A percentile compares a stretch with the other conserved stretches of the same genome.
Evolutionary conservation across 768 basidiomycete species (phyloP).

Genomic region (Leucocoprinus sp.): DNA sequence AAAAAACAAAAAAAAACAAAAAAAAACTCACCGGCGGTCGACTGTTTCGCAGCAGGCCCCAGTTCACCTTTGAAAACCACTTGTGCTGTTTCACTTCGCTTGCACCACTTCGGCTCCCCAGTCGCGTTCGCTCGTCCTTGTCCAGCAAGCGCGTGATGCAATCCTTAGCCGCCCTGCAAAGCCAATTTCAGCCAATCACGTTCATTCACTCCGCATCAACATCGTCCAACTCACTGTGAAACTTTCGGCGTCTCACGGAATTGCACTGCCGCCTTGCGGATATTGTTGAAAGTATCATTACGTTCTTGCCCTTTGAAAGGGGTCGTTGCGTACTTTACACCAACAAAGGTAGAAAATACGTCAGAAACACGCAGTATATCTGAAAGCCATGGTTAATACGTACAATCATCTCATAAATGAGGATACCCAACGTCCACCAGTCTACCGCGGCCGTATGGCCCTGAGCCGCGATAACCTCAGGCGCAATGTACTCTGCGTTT

Average conservation of each 20-base stretch:
- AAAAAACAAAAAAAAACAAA: background rate
- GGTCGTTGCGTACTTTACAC: constrained; percentile 85
- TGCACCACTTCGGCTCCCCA: constrained; percentile 91
- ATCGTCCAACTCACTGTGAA: constrained; percentile 24
- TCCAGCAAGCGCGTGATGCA: constrained; percentile 79
- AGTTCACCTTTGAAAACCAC: constrained; percentile 95
- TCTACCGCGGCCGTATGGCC: constrained; percentile 98
- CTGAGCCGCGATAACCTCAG: constrained; percentile 94
- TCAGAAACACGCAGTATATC: constrained; percentile 28
- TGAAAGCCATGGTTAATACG: constrained; percentile 35
- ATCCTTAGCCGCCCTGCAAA: constrained; percentile 74
- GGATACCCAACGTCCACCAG: constrained; percentile 98
- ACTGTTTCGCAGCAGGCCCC: constrained; percentile 90
- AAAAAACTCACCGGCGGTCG: constrained; percentile 74
- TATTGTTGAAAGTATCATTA: constrained; percentile 93
- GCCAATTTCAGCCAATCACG: background rate
- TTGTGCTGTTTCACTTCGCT: constrained; percentile 99
- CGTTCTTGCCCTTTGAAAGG: constrained; percentile 97
- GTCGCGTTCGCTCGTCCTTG: constrained; percentile 82
- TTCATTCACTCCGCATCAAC: constrained; percentile 22
- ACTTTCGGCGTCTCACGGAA: constrained; percentile 85
- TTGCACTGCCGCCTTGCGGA: constrained; percentile 75
- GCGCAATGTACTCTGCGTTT: constrained; percentile 90
- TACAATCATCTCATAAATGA: constrained; percentile 99
- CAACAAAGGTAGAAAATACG: constrained; percentile 18